Base-by-base conservation (phyloP, 768 basidiomycete genomes). In the Xanthoconium stramineum region DNA sequence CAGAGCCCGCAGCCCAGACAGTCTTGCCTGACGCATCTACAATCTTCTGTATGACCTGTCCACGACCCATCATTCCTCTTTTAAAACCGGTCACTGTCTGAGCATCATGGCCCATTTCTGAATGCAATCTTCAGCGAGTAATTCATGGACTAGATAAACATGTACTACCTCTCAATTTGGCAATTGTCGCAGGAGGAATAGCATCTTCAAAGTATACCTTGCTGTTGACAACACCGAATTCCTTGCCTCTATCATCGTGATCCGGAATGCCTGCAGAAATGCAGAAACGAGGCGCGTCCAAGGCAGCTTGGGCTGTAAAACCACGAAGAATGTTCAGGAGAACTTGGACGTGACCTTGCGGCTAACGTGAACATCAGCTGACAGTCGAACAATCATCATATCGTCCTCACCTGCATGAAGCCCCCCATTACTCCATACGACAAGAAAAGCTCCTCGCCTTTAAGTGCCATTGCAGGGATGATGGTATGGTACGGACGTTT, bases 1-100 rank as follows among this genome's bases (percentile, higher is more conserved):
- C 97, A 5, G 89, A 93, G 7, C 95, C 96, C 24, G 91, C 96
- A 1, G 91, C 94, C 97, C 97, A 98, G 6, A 95, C 88, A n/a
- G 80, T 75, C 68, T 73, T 76, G 14, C 91, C 90, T 30, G 84
- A 83, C 46, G 73, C 74, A 67, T 87, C 81, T 8, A 79, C 74
- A 19, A 91, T 70, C 69, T 82, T 88, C 73, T 96, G 94, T 60
- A 98, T 97, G 53, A 98, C 76, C 75, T 98, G 92, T 6, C 93
- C 92, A 3, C 91, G 82, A 24, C 93, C 92, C 74, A 94, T 78
- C 77, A 85, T 78, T 3, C 73, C 76, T 52, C 90, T 78, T 39
- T 68, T 70, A 66, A 84, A 85, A 2, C 89, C 90, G 6, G 63
- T 75, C 5, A 86, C 80, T 0, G 74, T 53, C 54, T 84, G 83